Evolutionary conservation across 441 rosid species (phyloP).

Genomic region (Croton setiger): DNA sequence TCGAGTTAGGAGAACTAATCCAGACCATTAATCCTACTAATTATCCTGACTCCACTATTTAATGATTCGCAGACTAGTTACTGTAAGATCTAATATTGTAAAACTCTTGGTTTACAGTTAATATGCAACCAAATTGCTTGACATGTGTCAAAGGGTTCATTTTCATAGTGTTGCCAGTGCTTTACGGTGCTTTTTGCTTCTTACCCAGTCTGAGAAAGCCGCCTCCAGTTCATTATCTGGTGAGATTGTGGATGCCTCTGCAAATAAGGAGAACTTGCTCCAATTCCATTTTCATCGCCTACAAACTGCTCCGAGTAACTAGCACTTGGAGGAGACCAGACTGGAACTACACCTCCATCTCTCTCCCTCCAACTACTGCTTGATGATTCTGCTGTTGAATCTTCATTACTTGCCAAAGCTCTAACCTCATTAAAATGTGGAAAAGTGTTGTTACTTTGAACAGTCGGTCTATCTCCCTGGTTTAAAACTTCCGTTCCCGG

Average conservation of each 20-base stretch:
- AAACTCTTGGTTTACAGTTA: not conserved
- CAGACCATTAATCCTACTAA: not conserved
- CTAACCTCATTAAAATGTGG: constrained; percentile 40
- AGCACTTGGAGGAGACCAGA: constrained; percentile 74
- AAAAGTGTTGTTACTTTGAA: constrained; percentile 28
- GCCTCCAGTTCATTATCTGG: constrained; percentile 76
- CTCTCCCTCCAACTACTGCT: constrained; percentile 74
- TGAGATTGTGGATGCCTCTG: constrained; percentile 79
- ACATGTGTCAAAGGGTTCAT: not conserved
- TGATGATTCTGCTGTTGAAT: constrained; percentile 87
- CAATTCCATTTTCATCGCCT: constrained; percentile 78
- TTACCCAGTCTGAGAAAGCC: constrained; percentile 96
- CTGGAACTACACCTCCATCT: constrained; percentile 90
- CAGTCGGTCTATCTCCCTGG: constrained; percentile 33
- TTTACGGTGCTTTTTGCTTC: constrained; percentile 18
- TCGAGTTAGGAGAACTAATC: not conserved
- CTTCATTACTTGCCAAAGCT: constrained; percentile 55
- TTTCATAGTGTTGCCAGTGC: constrained; percentile 18
- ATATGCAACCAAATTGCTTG: not conserved
- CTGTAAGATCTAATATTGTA: not conserved
- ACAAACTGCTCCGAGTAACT: constrained; percentile 72
- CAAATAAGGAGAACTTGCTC: constrained; percentile 62
- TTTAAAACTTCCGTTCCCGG: constrained; percentile 41
- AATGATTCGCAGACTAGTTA: not conserved
- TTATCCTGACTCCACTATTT: not conserved